These are phyloP conservation scores for Xylaria grammica DNA, from an alignment of 495 filamentous ascomycete genomes.

Conservation along the genomic window DNA sequence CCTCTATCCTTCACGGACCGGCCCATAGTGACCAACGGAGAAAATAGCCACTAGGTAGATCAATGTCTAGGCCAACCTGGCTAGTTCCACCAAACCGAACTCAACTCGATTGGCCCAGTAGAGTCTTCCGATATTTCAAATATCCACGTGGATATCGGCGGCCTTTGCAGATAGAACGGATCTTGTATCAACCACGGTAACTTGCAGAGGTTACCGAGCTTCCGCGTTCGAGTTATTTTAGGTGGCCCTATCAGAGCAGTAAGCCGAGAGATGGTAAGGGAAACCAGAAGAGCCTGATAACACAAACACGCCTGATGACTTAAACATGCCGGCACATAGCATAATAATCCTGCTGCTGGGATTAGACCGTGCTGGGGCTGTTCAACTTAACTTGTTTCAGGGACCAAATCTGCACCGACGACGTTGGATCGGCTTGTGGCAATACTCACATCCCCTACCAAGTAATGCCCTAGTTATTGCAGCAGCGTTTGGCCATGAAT, in stretches of 20 bases:
- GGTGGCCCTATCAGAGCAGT: conserved; percentile 19
- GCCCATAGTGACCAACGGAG: neutral
- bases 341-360: conserved; percentile 26
- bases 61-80: conserved; percentile 10
- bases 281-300: conserved; percentile 20
- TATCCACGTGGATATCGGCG: conserved; percentile 23
- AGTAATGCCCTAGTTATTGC: conserved; percentile 13
- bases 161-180: conserved; percentile 15
- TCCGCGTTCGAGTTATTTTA: conserved; percentile 27
- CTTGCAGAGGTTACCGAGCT: conserved; percentile 24
- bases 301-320: conserved; percentile 22
- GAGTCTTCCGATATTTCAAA: conserved; percentile 18
- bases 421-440: conserved; percentile 21
- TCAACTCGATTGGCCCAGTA: conserved; percentile 9
- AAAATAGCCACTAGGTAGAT: neutral
- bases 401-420: conserved; percentile 11
- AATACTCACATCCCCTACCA: conserved; percentile 14
- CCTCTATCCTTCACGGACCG: conserved; percentile 6
- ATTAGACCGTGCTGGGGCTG: conserved; percentile 19
- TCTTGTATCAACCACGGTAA: conserved; percentile 23
- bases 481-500: conserved; percentile 19
- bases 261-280: conserved; percentile 3
- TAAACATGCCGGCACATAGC: conserved; percentile 23
- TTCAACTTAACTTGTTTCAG: conserved; percentile 21
- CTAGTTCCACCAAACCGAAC: conserved; percentile 9